These are phyloP conservation scores for Trypanosoma avium DNA, from an alignment of 208 protist species.

Conservation along the genomic window DNA sequence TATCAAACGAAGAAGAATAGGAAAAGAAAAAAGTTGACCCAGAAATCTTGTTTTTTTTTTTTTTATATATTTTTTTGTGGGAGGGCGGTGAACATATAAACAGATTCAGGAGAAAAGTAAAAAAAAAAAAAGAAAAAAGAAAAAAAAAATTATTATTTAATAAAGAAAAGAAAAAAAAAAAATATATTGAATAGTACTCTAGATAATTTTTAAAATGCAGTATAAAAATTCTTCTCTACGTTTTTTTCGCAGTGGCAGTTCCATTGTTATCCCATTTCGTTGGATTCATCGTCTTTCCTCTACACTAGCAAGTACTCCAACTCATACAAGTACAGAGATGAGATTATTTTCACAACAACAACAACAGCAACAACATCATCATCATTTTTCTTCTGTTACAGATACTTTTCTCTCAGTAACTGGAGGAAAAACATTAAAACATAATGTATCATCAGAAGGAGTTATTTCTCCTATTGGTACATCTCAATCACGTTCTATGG, in stretches of 20 bases:
- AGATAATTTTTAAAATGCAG: too few relatives aligned
- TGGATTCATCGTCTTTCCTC: slow-evolving; percentile 7
- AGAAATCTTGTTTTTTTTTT: too few relatives aligned
- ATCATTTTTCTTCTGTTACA: slow-evolving; percentile 3
- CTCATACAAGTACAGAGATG: background rate
- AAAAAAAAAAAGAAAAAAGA: slow-evolving; percentile 13
- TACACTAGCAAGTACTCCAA: slow-evolving; percentile 5
- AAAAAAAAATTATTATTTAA: slow-evolving; percentile 15
- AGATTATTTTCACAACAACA: too few relatives aligned
- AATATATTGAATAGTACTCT: too few relatives aligned
- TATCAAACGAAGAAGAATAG: too few relatives aligned
- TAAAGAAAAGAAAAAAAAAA: background rate
- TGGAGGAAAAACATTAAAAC: background rate
- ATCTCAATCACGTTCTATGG: background rate
- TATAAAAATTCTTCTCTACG: too few relatives aligned
- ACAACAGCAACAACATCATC: slow-evolving; percentile 3
- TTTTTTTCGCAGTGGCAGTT: background rate
- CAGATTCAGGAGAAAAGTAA: background rate
- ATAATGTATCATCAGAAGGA: background rate
- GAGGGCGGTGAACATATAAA: background rate
- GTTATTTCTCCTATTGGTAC: slow-evolving; percentile 10
- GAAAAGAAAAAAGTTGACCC: too few relatives aligned
- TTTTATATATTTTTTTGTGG: background rate
- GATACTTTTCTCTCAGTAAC: background rate
- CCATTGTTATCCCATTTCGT: slow-evolving; percentile 1